Percentiles rank a stretch among this genome's conserved stretches.
These are phyloP conservation scores for Bonia amplexicaulis DNA, from an alignment of 176 grass and related monocot genomes.

Conservation along the genomic window DNA sequence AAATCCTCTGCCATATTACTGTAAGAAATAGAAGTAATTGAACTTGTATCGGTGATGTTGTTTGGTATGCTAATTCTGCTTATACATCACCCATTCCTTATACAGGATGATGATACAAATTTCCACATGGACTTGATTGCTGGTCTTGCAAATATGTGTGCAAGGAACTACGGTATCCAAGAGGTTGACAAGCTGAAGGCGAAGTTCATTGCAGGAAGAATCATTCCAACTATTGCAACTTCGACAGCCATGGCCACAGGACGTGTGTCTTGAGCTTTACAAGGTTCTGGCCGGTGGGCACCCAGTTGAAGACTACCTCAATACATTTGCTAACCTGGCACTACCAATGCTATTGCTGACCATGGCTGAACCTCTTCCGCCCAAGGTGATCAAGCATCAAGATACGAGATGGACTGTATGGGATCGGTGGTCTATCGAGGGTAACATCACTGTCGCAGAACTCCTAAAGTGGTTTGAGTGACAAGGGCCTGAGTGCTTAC, in stretches of 20 bases:
- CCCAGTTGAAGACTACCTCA: slow-evolving; percentile 60
- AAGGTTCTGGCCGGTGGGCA: slow-evolving; percentile 68
- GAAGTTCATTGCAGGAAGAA: slow-evolving; percentile 76
- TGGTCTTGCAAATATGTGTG: slow-evolving; percentile 80
- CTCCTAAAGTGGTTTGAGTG: slow-evolving; percentile 55
- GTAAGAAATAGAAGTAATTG: slow-evolving; percentile 14
- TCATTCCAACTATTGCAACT: slow-evolving; percentile 71
- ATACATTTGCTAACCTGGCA: slow-evolving; percentile 72
- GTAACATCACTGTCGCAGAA: slow-evolving; percentile 58
- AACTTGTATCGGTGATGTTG: neutral
- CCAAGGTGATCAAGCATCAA: slow-evolving; percentile 57
- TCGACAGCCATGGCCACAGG: slow-evolving; percentile 86
- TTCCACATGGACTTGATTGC: slow-evolving; percentile 80
- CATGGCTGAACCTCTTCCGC: slow-evolving; percentile 53
- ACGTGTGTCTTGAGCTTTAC: slow-evolving; percentile 85
- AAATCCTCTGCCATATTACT: neutral
- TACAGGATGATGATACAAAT: slow-evolving; percentile 82
- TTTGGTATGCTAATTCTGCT: slow-evolving; percentile 15
- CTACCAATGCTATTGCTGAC: slow-evolving; percentile 64
- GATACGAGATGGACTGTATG: slow-evolving; percentile 67
- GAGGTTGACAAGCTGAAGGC: slow-evolving; percentile 75
- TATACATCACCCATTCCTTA: slow-evolving; percentile 3
- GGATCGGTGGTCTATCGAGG: slow-evolving; percentile 69
- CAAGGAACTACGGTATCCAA: slow-evolving; percentile 71
- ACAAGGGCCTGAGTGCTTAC: slow-evolving; percentile 69